These are phyloP conservation scores for Sporothrix brasiliensis DNA, from an alignment of 2,329 filamentous ascomycete species.

Conservation along the genomic window DNA sequence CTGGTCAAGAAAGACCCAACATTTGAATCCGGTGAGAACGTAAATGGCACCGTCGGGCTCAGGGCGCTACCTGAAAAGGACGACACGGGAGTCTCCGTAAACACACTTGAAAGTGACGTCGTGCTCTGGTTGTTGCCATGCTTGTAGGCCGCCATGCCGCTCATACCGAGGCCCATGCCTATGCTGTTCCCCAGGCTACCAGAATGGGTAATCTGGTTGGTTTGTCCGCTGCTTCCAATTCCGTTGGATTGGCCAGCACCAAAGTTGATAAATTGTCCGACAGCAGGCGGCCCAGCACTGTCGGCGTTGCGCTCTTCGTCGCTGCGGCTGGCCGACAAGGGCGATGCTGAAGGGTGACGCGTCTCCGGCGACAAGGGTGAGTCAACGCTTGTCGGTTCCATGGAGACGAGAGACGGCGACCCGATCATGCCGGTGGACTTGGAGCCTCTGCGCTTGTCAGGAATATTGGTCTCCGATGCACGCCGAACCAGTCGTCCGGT, in stretches of 20 bases:
- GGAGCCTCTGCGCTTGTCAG: constrained; percentile 61
- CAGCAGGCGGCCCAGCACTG: neutral
- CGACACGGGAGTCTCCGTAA: constrained; percentile 64
- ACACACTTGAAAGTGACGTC: constrained; percentile 68
- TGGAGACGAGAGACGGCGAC: constrained; percentile 56
- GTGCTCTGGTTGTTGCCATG: constrained; percentile 68
- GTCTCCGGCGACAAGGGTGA: constrained; percentile 72
- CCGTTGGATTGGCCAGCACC: neutral
- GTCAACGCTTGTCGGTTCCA: constrained; percentile 56
- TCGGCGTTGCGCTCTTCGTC: constrained; percentile 66
- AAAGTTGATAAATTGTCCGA: constrained; percentile 17
- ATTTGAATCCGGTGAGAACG: constrained; percentile 73
- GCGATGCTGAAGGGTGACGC: constrained; percentile 67
- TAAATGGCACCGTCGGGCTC: constrained; percentile 74
- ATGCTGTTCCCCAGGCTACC: constrained; percentile 17
- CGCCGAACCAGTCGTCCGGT: constrained; percentile 54
- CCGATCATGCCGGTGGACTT: constrained; percentile 45
- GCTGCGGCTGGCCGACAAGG: constrained; percentile 69
- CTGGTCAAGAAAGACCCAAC: constrained; percentile 62
- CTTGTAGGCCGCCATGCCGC: constrained; percentile 52
- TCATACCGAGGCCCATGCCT: constrained; percentile 27
- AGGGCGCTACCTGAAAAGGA: constrained; percentile 72
- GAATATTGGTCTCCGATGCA: constrained; percentile 70
- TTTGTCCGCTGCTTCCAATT: constrained; percentile 12
- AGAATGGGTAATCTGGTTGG: neutral